A percentile compares a stretch with the other conserved stretches of the same genome.
phyloP scores from a whole-genome alignment of 495 filamentous ascomycete species.

The Penicillium argentinense region DNA sequence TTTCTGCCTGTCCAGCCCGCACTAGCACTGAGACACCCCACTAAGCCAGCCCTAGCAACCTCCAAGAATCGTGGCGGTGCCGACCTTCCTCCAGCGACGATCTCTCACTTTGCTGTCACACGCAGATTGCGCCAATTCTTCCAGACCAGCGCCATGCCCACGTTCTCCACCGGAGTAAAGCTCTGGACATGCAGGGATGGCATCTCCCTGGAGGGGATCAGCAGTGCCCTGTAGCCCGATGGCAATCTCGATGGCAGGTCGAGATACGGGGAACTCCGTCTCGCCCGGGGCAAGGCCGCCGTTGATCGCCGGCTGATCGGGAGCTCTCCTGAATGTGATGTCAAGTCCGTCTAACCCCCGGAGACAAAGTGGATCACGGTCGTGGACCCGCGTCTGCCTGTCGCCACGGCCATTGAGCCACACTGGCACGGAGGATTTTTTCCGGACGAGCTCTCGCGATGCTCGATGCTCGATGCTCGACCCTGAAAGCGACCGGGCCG shows the following conservation, averaged over 20 bases:
- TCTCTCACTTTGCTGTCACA: constrained; percentile 13
- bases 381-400: background rate
- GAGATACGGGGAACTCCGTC: constrained; percentile 7
- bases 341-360: constrained; percentile 6
- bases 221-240: background rate
- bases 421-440: background rate
- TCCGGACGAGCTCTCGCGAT: background rate
- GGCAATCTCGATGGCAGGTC: background rate
- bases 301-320: background rate
- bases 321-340: constrained; percentile 3
- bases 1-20: constrained; percentile 2
- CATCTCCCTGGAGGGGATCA: background rate
- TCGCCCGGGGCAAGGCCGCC: background rate
- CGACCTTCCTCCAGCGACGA: constrained; percentile 2
- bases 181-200: background rate
- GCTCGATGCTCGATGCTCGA: too few relatives aligned
- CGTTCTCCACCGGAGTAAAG: background rate
- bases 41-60: background rate
- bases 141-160: constrained; percentile 2
- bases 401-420: constrained; percentile 3
- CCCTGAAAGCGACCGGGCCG: background rate
- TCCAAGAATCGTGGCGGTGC: constrained; percentile 3
- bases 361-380: constrained; percentile 11
- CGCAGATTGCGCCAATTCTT: constrained; percentile 4
- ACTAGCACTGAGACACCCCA: background rate